Evolutionary conservation across 352 stramenopile genomes (phyloP).

Genomic region (Poterioochromonas sp.): DNA sequence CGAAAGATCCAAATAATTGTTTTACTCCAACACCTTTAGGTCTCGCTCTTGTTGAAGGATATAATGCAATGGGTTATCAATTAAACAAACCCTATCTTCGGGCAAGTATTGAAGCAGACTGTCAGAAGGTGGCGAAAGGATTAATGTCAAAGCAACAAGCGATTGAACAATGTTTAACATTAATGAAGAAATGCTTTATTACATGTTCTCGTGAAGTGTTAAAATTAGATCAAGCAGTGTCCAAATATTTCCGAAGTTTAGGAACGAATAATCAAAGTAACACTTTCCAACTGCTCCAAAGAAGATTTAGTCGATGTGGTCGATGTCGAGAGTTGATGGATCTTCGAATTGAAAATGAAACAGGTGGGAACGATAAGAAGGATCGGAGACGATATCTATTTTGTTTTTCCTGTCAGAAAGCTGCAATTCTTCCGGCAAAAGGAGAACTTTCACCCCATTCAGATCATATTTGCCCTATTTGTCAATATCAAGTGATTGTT

Average conservation of each 20-base stretch:
- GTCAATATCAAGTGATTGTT: conserved; percentile 44
- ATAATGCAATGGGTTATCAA: conserved; percentile 81
- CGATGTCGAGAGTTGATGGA: conserved; percentile 39
- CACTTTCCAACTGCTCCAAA: conserved; percentile 66
- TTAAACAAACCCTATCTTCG: conserved; percentile 88
- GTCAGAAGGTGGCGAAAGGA: conserved; percentile 62
- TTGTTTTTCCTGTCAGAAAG: conserved; percentile 38
- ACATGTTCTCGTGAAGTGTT: conserved; percentile 44
- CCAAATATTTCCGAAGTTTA: conserved; percentile 59
- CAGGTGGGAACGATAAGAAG: conserved; percentile 40
- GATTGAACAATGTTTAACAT: conserved; percentile 66
- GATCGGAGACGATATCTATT: conserved; percentile 46
- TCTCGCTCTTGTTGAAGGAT: conserved; percentile 73
- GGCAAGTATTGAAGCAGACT: conserved; percentile 82
- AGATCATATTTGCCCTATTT: conserved; percentile 41
- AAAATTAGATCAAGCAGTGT: conserved; percentile 44
- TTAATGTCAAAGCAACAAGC: conserved; percentile 55
- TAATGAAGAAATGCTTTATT: conserved; percentile 58
- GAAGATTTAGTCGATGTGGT: conserved; percentile 59
- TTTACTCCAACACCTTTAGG: conserved; percentile 83
- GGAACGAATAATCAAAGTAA: conserved; percentile 67
- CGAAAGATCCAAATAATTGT: conserved; percentile 81
- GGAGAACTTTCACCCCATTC: conserved; percentile 19
- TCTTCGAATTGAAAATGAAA: conserved; percentile 38
- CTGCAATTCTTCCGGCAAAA: conserved; percentile 38